phyloP scores from a whole-genome alignment of 2,329 filamentous ascomycete genomes.

The Aureobasidium uvarum region DNA sequence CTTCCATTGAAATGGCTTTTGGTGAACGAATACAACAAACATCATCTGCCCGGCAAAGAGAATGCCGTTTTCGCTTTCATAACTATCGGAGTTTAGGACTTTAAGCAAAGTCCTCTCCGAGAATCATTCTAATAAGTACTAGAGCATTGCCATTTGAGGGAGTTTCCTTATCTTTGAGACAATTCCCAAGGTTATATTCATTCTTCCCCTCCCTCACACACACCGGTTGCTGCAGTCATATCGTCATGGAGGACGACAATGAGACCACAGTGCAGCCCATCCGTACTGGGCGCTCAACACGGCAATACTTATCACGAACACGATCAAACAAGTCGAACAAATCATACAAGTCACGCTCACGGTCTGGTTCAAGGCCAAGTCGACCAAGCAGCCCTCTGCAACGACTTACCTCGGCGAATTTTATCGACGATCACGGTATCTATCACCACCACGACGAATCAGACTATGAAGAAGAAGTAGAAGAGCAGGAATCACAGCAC shows the following conservation, averaged over 20 bases:
- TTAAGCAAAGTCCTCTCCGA: constrained; percentile 3
- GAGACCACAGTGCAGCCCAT: constrained; percentile 22
- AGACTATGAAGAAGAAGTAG: constrained; percentile 4
- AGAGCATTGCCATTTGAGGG: not conserved
- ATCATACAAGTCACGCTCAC: constrained; percentile 12
- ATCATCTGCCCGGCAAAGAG: not conserved
- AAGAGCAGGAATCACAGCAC: constrained; percentile 5
- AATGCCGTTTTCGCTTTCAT: not conserved
- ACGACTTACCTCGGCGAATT: constrained; percentile 37
- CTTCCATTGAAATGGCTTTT: constrained; percentile 1
- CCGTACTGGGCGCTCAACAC: constrained; percentile 24
- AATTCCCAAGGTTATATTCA: not conserved
- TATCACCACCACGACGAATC: constrained; percentile 31
- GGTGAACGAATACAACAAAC: constrained; percentile 19
- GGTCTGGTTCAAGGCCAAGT: constrained; percentile 31
- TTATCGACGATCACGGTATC: constrained; percentile 39
- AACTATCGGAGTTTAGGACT: constrained; percentile 9
- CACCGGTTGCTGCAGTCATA: not conserved
- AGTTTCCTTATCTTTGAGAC: not conserved
- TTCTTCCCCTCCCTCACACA: not conserved
- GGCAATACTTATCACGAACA: constrained; percentile 14
- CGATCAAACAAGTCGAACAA: not conserved
- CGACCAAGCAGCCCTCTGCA: constrained; percentile 30
- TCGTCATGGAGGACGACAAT: constrained; percentile 25
- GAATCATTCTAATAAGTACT: constrained; percentile 2